Conservation (phyloP, 202 grass and related monocot genomes). For the Setaria viridis region DNA sequence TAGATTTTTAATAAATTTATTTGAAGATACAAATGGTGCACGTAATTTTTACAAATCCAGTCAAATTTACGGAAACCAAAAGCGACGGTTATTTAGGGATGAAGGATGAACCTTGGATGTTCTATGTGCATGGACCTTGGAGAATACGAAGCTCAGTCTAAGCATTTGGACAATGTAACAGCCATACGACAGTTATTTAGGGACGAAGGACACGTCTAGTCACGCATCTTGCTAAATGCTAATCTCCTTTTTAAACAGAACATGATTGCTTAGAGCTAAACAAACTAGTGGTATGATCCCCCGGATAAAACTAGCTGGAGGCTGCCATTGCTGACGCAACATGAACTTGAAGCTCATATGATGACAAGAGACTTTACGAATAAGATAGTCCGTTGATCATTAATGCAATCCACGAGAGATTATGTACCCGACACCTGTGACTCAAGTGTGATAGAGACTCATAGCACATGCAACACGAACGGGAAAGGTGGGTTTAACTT, state of each 20-base stretch:
- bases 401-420: background rate
- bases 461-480: conserved; percentile 29
- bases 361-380: background rate
- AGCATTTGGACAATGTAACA: no score
- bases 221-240: conserved; percentile 7
- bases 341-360: background rate
- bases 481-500: background rate
- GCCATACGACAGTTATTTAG: no score
- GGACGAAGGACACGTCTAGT: background rate
- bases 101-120: no score
- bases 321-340: background rate
- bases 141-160: no score
- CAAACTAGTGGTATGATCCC: background rate
- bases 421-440: background rate
- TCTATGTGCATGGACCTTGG: no score
- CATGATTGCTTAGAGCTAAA: conserved; percentile 5
- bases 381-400: conserved; percentile 6
- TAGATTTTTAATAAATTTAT: no score
- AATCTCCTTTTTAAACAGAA: background rate
- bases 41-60: no score
- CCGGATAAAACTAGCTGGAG: conserved; percentile 1
- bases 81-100: no score
- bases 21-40: no score
- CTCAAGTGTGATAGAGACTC: background rate
- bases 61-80: no score